Conservation (phyloP, 352 stramenopile genomes). For the Phytophthora constricta region DNA sequence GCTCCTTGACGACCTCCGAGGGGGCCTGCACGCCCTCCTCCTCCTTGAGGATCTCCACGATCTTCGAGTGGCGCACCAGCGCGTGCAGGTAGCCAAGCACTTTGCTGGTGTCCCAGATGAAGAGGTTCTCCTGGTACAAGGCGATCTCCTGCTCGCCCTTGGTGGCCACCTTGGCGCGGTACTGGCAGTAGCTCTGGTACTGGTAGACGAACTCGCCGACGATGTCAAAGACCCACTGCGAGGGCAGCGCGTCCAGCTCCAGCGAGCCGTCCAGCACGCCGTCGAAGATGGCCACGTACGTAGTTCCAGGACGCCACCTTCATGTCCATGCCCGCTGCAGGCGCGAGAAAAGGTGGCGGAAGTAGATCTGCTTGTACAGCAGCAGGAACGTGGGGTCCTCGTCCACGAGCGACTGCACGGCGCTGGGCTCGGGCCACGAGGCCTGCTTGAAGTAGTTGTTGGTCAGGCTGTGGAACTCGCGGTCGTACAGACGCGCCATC, state of each 20-base stretch:
- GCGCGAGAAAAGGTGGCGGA: constrained; percentile 95
- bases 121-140: constrained; percentile 73
- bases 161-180: constrained; percentile 84
- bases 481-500: constrained; percentile 89
- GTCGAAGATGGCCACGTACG: constrained; percentile 96
- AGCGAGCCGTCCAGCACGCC: constrained; percentile 88
- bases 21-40: constrained; percentile 47
- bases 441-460: constrained; percentile 96
- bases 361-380: constrained; percentile 97
- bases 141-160: constrained; percentile 70
- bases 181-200: constrained; percentile 99
- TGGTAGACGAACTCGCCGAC: constrained; percentile 99
- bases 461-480: constrained; percentile 88
- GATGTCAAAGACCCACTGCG: constrained; percentile 99
- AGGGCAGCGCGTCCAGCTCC: constrained; percentile 87
- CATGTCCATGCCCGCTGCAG: constrained; percentile 86
- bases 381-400: constrained; percentile 93
- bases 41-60: constrained; percentile 88
- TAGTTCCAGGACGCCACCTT: constrained; percentile 94
- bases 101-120: constrained; percentile 96
- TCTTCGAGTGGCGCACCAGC: constrained; percentile 92
- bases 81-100: constrained; percentile 96
- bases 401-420: constrained; percentile 84
- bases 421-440: constrained; percentile 93
- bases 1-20: constrained; percentile 86